phyloP scores from a whole-genome alignment of 108 stramenopile species.

The Nannochloropsis gaditana region DNA sequence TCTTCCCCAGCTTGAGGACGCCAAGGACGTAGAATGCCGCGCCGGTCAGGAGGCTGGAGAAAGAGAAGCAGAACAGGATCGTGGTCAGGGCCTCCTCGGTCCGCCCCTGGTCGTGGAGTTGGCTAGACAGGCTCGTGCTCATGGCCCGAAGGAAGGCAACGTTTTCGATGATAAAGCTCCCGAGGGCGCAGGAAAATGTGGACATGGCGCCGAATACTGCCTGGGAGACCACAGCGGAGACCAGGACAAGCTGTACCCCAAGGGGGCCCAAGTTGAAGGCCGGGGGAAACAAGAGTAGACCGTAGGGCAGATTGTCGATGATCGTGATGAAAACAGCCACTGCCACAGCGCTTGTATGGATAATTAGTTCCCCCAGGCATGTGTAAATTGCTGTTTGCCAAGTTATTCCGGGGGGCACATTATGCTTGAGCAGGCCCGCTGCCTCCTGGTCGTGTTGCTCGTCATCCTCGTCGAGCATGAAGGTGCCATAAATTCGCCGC shows the following conservation, averaged over 20 bases:
- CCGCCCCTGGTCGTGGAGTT: conserved; percentile 51
- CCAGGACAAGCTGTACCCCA: not conserved
- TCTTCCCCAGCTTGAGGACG: conserved; percentile 59
- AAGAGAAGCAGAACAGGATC: conserved; percentile 62
- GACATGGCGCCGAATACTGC: conserved; percentile 7
- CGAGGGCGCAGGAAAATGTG: conserved; percentile 7
- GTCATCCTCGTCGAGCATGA: not conserved
- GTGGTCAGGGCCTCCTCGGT: conserved; percentile 66
- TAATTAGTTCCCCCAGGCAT: not conserved
- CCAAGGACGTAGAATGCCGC: conserved; percentile 65
- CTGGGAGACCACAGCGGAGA: not conserved
- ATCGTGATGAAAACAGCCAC: conserved; percentile 10
- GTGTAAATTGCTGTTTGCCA: not conserved
- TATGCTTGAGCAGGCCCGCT: not conserved
- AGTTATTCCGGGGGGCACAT: not conserved
- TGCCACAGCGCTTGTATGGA: not conserved
- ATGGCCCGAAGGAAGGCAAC: not conserved
- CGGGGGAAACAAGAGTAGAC: not conserved
- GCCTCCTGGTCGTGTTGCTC: not conserved
- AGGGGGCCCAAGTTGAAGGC: not conserved
- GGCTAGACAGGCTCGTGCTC: conserved; percentile 5
- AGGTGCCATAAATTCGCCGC: conserved; percentile 16
- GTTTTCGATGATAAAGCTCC: not conserved
- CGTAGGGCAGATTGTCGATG: not conserved
- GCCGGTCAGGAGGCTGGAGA: conserved; percentile 65